Evolutionary conservation across 2,329 filamentous ascomycete genomes (phyloP).

Genomic region (Fusarium tupiense): DNA sequence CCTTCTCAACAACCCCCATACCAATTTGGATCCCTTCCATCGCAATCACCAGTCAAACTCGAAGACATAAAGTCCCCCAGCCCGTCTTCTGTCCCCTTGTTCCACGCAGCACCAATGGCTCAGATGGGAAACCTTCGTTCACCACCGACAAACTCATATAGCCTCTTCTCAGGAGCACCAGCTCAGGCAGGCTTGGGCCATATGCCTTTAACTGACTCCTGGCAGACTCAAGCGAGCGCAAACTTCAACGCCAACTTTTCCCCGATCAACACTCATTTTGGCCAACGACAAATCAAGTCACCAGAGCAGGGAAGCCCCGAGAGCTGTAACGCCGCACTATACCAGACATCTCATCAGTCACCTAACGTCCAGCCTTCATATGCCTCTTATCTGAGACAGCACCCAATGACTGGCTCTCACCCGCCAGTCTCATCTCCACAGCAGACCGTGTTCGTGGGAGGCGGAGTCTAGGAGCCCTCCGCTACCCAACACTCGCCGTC

Average conservation of each 20-base stretch:
- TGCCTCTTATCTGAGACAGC: background rate
- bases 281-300: background rate
- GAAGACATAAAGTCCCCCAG: background rate
- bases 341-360: background rate
- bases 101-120: background rate
- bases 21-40: background rate
- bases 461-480: constrained; percentile 15
- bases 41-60: background rate
- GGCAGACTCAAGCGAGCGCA: background rate
- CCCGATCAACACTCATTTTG: constrained; percentile 4
- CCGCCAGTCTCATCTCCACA: background rate
- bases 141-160: background rate
- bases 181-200: background rate
- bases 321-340: background rate
- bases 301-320: background rate
- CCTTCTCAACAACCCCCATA: background rate
- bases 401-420: background rate
- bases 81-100: background rate
- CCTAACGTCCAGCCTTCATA: background rate
- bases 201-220: background rate
- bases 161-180: background rate
- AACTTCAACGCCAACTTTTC: background rate
- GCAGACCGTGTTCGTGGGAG: background rate
- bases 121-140: background rate
- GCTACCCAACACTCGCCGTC: constrained; percentile 6